A percentile compares a stretch with the other conserved stretches of the same genome.
These are phyloP conservation scores for Stylosanthes scabra DNA, from an alignment of 331 rosid species.

Conservation along the genomic window DNA sequence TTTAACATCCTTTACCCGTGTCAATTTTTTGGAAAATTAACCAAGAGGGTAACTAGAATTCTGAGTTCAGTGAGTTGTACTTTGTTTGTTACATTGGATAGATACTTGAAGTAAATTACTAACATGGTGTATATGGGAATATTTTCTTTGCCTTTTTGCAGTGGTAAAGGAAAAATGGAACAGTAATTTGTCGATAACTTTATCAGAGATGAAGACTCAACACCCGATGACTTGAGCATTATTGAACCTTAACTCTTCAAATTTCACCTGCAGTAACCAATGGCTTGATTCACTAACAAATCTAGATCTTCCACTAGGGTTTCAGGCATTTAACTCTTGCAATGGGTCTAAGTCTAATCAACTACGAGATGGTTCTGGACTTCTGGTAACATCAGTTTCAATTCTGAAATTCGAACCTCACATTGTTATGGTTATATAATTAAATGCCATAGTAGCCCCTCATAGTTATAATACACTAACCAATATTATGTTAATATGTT, in stretches of 20 bases:
- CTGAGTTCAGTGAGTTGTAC: not conserved
- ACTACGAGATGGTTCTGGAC: not conserved
- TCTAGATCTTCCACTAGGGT: not conserved
- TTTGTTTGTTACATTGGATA: not conserved
- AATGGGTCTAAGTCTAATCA: constrained; percentile 13
- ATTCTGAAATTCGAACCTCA: constrained; percentile 2
- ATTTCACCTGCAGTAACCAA: not conserved
- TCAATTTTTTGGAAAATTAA: constrained; percentile 8
- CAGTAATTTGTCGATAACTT: constrained; percentile 23
- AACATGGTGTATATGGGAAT: constrained; percentile 9
- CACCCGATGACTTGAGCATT: constrained; percentile 9
- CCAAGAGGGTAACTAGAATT: not conserved
- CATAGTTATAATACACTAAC: too few species aligned
- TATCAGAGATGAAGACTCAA: constrained; percentile 21
- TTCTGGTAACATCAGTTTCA: constrained; percentile 17
- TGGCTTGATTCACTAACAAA: constrained; percentile 3
- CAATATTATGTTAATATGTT: too few species aligned
- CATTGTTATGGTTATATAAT: not conserved
- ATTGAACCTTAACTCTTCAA: constrained; percentile 6
- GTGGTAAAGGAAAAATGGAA: constrained; percentile 3
- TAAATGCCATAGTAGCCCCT: too few species aligned
- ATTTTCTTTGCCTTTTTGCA: constrained; percentile 15
- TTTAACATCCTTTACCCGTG: not conserved
- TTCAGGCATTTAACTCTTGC: constrained; percentile 22
- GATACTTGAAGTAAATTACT: constrained; percentile 6